phyloP scores from a whole-genome alignment of 306 rosid species.

The Astragalus membranaceus region DNA sequence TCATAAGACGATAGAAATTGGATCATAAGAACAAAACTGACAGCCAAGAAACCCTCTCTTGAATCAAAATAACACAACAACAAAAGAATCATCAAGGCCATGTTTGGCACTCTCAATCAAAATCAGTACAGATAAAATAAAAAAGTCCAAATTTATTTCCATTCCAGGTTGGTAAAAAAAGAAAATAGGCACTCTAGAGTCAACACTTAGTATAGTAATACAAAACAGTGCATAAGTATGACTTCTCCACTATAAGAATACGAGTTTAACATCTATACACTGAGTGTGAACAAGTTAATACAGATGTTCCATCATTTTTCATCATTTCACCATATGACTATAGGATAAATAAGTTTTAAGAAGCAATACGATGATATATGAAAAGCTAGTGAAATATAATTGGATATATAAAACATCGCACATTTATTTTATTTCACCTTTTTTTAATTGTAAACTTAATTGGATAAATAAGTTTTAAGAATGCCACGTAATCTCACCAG shows the following conservation, averaged over 20 bases:
- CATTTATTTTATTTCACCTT: too few relatives aligned
- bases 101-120: background rate
- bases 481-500: too few relatives aligned
- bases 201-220: background rate
- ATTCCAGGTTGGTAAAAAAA: background rate
- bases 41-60: constrained; percentile 4
- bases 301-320: background rate
- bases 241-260: background rate
- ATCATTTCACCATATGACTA: background rate
- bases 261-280: background rate
- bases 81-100: background rate
- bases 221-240: background rate
- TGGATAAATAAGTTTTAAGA: too few relatives aligned
- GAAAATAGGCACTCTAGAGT: background rate
- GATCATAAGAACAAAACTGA: background rate
- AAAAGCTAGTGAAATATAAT: background rate
- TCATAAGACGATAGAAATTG: background rate
- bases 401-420: too few relatives aligned
- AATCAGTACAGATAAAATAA: background rate
- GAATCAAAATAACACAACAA: background rate
- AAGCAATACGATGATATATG: background rate
- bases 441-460: too few relatives aligned
- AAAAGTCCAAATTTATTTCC: background rate
- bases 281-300: background rate
- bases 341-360: background rate